These are phyloP conservation scores for Pleurotus pulmonarius DNA, from an alignment of 768 basidiomycete genomes.

Conservation along the genomic window DNA sequence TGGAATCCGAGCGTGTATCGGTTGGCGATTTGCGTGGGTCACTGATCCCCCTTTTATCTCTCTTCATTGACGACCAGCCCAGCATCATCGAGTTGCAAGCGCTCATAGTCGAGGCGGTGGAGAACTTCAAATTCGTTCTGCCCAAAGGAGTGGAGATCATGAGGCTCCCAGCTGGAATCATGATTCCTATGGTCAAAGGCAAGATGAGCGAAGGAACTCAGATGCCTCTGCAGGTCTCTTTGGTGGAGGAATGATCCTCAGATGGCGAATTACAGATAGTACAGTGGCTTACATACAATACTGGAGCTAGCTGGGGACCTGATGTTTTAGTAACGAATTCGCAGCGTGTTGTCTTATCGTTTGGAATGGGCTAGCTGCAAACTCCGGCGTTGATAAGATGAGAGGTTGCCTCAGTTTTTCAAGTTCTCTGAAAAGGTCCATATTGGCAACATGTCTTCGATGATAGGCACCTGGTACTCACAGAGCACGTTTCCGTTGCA, in stretches of 20 bases:
- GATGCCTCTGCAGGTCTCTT: slow-evolving; percentile 29
- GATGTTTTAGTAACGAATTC: slow-evolving; percentile 67
- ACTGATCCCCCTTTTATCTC: slow-evolving; percentile 14
- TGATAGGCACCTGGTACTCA: slow-evolving; percentile 31
- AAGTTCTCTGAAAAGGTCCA: slow-evolving; percentile 40
- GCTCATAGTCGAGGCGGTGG: slow-evolving; percentile 34
- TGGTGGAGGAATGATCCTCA: slow-evolving; percentile 6
- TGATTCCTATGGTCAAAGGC: slow-evolving; percentile 28
- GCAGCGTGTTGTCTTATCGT: slow-evolving; percentile 77
- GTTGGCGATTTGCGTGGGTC: slow-evolving; percentile 13
- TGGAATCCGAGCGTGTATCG: slow-evolving; percentile 11
- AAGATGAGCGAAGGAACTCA: slow-evolving; percentile 20
- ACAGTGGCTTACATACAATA: background rate
- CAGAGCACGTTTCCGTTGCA: slow-evolving; percentile 68
- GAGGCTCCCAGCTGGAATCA: slow-evolving; percentile 25
- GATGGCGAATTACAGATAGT: slow-evolving; percentile 7
- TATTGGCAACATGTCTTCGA: slow-evolving; percentile 1
- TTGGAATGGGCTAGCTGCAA: slow-evolving; percentile 66
- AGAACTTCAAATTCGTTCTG: slow-evolving; percentile 33
- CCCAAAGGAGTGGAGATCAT: slow-evolving; percentile 26
- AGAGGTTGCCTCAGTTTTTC: slow-evolving; percentile 70
- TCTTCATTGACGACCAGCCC: background rate
- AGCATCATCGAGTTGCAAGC: slow-evolving; percentile 35
- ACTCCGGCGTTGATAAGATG: slow-evolving; percentile 63
- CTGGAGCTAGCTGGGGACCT: slow-evolving; percentile 11